Evolutionary conservation across 331 rosid genomes (phyloP).

Genomic region (Quercus tomentella): DNA sequence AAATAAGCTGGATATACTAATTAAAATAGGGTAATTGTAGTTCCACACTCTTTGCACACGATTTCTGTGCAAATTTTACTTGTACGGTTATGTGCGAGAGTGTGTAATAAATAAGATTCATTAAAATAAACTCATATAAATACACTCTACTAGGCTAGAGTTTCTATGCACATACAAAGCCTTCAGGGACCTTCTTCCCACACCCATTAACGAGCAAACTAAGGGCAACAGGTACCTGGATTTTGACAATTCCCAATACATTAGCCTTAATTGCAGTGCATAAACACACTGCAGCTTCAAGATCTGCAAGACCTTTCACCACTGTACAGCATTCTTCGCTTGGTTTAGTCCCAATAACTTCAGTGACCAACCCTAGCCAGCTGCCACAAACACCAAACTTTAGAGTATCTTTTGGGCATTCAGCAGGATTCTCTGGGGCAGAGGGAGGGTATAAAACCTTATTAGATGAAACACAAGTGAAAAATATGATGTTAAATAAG

Average conservation of each 20-base stretch:
- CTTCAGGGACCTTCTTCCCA: slow-evolving; percentile 59
- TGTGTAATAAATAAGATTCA: no score
- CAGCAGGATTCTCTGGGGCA: slow-evolving; percentile 13
- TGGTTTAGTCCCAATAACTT: slow-evolving; percentile 60
- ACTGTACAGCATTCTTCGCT: slow-evolving; percentile 59
- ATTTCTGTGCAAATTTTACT: no score
- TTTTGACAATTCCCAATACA: slow-evolving; percentile 41
- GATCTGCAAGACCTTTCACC: slow-evolving; percentile 57
- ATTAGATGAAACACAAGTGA: slow-evolving; percentile 22
- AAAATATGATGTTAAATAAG: slow-evolving; percentile 25
- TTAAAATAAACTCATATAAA: no score
- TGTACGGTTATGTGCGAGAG: no score
- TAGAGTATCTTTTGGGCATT: slow-evolving; percentile 54
- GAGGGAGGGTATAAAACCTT: slow-evolving; percentile 26
- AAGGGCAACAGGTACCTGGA: slow-evolving; percentile 53
- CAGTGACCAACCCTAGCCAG: slow-evolving; percentile 66
- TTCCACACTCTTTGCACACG: no score
- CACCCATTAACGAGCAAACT: slow-evolving; percentile 50
- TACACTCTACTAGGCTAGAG: neutral
- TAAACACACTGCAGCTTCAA: slow-evolving; percentile 74
- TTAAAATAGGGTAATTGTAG: no score
- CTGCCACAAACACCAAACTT: slow-evolving; percentile 76
- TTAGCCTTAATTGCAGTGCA: slow-evolving; percentile 68
- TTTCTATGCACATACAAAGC: slow-evolving; percentile 56
- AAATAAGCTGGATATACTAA: no score